Conservation (phyloP, 2,329 filamentous ascomycete genomes). For the Knufia petricola region DNA sequence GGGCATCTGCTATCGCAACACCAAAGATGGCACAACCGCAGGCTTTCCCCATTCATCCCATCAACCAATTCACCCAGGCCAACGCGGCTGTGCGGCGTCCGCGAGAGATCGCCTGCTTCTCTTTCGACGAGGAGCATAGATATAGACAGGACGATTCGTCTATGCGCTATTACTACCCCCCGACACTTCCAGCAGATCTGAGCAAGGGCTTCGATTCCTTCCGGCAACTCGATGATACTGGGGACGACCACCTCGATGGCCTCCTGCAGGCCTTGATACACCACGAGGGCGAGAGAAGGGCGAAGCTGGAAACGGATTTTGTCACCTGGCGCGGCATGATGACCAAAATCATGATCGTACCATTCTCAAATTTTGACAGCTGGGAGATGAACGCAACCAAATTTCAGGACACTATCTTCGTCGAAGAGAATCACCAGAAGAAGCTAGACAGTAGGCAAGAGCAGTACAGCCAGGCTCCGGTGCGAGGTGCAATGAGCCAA, state of each 20-base stretch:
- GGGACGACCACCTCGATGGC: constrained; percentile 81
- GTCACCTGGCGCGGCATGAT: constrained; percentile 98
- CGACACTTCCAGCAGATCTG: constrained; percentile 60
- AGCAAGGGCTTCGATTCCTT: constrained; percentile 75
- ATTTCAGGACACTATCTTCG: constrained; percentile 64
- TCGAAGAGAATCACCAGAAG: constrained; percentile 78
- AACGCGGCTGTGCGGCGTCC: constrained; percentile 66
- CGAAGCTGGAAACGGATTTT: constrained; percentile 64
- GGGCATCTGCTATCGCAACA: not conserved
- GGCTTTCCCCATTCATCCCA: constrained; percentile 59
- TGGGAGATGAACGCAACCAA: constrained; percentile 84
- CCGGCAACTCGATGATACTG: constrained; percentile 66
- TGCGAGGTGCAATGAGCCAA: constrained; percentile 51
- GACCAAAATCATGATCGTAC: constrained; percentile 88
- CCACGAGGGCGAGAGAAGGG: constrained; percentile 59
- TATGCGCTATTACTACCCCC: constrained; percentile 80
- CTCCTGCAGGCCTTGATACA: constrained; percentile 66
- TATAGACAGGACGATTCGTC: constrained; percentile 70
- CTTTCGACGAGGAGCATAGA: constrained; percentile 74
- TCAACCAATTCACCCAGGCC: constrained; percentile 56
- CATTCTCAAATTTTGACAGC: constrained; percentile 70
- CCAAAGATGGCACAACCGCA: constrained; percentile 16
- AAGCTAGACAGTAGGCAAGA: constrained; percentile 54
- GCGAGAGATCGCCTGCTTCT: constrained; percentile 85
- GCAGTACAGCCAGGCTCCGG: constrained; percentile 44